Percentiles rank a stretch among this genome's conserved stretches.
These are phyloP conservation scores for Plantago coronopus DNA, from an alignment of 305 asterid genomes.

Conservation along the genomic window DNA sequence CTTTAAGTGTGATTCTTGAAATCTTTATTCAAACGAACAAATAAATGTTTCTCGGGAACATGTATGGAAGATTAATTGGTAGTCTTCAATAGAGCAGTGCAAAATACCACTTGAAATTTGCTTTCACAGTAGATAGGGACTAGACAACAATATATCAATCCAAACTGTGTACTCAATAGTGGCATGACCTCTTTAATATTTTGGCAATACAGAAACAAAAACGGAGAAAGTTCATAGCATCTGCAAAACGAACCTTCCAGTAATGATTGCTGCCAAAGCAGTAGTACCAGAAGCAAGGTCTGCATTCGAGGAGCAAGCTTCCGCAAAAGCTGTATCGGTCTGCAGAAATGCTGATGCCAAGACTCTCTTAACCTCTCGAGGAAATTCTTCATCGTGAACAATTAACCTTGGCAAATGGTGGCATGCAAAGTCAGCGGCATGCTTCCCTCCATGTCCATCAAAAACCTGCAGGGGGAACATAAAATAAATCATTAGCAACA, in stretches of 20 bases:
- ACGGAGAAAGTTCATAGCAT: background rate
- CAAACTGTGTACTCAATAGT: background rate
- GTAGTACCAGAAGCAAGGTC: slow-evolving; percentile 99
- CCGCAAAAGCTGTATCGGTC: slow-evolving; percentile 83
- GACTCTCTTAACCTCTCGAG: slow-evolving; percentile 60
- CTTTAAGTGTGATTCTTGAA: background rate
- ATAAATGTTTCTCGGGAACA: background rate
- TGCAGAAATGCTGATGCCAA: slow-evolving; percentile 75
- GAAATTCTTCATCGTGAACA: slow-evolving; percentile 66
- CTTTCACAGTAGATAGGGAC: background rate
- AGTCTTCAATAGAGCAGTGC: background rate
- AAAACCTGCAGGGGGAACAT: slow-evolving; percentile 49
- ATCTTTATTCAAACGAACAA: background rate
- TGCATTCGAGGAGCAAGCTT: slow-evolving; percentile 75
- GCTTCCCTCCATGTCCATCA: slow-evolving; percentile 99
- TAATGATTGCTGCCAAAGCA: slow-evolving; percentile 80
- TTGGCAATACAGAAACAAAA: background rate
- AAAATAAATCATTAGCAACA: background rate
- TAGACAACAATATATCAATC: background rate
- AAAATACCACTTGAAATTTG: background rate
- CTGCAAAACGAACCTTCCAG: slow-evolving; percentile 60
- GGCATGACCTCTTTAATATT: background rate
- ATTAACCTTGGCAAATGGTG: slow-evolving; percentile 78
- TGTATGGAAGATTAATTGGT: background rate
- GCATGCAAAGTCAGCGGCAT: slow-evolving; percentile 92